Evolutionary conservation across 192 early-diverging fungal species (phyloP), one percentile per base, ranked within the genome.

Genomic region (Helicostylum pulchrum): DNA sequence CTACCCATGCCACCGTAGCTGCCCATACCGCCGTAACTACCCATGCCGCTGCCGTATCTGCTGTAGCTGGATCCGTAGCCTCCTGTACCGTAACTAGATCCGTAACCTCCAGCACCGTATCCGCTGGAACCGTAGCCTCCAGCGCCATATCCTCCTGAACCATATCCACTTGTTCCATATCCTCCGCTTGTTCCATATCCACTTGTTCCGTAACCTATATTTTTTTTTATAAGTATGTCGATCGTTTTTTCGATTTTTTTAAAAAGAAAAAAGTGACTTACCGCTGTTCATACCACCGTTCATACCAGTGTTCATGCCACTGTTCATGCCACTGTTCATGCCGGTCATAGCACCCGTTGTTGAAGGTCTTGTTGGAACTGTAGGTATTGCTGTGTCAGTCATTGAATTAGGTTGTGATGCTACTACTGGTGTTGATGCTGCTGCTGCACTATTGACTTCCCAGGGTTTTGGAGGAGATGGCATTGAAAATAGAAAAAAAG

Each of bases 401-500:
- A 56, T 56, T 19, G 71, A 64, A 32, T 62, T 53, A 19, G 78
- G 54, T 32, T 75, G 71, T 15, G 57, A 21, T 12, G 83, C 75
- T 15, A 81, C 55, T 19, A 74, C 76, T 30, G 84, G 81, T 44
- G 79, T 61, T 12, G 66, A 44, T 15, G 79, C 74, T 5, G 76
- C 36, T 36, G 45, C 53, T 43, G 53, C 74, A 23, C 72, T 68
- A 21, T 80, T 79, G 63, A 73, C 63, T 71, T 92, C 90, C 90
- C 90, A 92, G 39, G 90, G 90, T 68, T 92, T 87, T 65, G 79
- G 86, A 39, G 87, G 86, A 42, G 83, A 85, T 31, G 78, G 78
- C 80, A 76, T 74, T 39, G 36, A 39, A 39, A 39, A 39, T 36
- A 39, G 1, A 39, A 3, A 39, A 39, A 6, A 39, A 39, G 36